Evolutionary conservation across 2,329 filamentous ascomycete species (phyloP).

Genomic region (Colletotrichum camelliae): DNA sequence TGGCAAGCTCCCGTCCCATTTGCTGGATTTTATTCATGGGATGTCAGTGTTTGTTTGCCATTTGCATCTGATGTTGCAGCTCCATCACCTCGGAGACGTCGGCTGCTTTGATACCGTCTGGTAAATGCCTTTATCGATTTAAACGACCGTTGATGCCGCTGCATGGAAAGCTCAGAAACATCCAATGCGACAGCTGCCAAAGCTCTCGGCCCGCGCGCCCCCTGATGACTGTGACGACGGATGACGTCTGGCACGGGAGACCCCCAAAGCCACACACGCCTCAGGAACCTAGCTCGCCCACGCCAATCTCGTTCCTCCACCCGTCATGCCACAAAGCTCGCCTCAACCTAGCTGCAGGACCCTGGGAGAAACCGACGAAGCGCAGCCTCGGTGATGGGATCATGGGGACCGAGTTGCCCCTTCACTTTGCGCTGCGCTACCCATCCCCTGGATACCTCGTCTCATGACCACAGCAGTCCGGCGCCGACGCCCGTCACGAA

Average conservation of each 20-base stretch:
- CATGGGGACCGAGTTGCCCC: neutral
- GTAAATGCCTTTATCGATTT: neutral
- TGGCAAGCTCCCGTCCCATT: neutral
- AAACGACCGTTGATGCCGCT: neutral
- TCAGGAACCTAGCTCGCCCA: neutral
- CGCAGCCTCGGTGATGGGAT: neutral
- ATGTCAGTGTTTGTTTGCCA: neutral
- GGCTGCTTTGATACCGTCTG: neutral
- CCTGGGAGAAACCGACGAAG: neutral
- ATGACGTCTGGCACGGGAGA: slow-evolving; percentile 13
- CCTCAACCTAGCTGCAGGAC: neutral
- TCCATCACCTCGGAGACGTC: neutral
- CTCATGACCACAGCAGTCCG: neutral
- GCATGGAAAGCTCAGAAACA: neutral
- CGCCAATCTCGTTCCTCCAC: neutral
- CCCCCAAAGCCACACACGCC: neutral
- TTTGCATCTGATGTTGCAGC: neutral
- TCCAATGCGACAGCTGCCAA: neutral
- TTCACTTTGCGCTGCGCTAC: neutral
- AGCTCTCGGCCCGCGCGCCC: neutral
- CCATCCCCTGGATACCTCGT: neutral
- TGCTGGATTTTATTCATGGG: neutral
- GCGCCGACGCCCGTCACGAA: neutral
- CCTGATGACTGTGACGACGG: neutral
- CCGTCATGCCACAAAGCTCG: neutral